These are phyloP conservation scores for Auxenochlorella pyrenoidosa DNA, from an alignment of 139 green algal species.

Conservation along the genomic window DNA sequence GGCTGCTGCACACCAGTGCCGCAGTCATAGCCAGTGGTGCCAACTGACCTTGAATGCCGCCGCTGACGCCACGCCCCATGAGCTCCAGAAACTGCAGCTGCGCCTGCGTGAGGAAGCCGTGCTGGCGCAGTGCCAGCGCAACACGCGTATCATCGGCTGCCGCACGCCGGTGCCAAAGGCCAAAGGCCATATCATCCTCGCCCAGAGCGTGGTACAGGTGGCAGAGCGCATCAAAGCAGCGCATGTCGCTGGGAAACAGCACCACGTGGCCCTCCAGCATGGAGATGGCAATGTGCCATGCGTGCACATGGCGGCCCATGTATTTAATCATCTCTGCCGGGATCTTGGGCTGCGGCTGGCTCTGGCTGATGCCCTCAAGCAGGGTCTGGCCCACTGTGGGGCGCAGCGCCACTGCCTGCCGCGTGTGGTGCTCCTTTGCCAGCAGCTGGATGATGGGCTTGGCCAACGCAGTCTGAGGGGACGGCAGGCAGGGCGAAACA, in stretches of 20 bases:
- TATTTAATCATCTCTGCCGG: constrained; percentile 98
- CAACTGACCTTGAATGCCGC: constrained; percentile 5
- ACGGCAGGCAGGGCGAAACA: not conserved
- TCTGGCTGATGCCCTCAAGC: constrained; percentile 93
- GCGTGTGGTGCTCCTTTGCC: constrained; percentile 89
- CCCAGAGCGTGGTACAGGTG: constrained; percentile 86
- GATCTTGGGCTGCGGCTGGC: constrained; percentile 98
- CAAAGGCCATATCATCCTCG: constrained; percentile 92
- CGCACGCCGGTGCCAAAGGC: constrained; percentile 83
- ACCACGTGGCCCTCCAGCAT: constrained; percentile 96
- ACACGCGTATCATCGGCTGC: constrained; percentile 66
- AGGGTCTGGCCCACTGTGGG: constrained; percentile 94
- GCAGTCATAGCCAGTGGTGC: too few species aligned
- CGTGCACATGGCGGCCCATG: constrained; percentile 95
- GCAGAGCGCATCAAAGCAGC: constrained; percentile 91
- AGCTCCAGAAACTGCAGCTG: constrained; percentile 79
- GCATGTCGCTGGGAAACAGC: constrained; percentile 92
- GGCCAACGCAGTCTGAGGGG: constrained; percentile 74
- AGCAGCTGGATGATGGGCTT: constrained; percentile 97
- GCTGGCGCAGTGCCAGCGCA: constrained; percentile 86
- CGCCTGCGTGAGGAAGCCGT: constrained; percentile 80
- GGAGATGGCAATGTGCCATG: constrained; percentile 96
- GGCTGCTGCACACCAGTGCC: too few species aligned
- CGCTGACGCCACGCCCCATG: constrained; percentile 39
- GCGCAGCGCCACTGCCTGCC: constrained; percentile 69